Evolutionary conservation across 202 grass and related monocot genomes (phyloP).

Genomic region (Dendrocalamus latiflorus): DNA sequence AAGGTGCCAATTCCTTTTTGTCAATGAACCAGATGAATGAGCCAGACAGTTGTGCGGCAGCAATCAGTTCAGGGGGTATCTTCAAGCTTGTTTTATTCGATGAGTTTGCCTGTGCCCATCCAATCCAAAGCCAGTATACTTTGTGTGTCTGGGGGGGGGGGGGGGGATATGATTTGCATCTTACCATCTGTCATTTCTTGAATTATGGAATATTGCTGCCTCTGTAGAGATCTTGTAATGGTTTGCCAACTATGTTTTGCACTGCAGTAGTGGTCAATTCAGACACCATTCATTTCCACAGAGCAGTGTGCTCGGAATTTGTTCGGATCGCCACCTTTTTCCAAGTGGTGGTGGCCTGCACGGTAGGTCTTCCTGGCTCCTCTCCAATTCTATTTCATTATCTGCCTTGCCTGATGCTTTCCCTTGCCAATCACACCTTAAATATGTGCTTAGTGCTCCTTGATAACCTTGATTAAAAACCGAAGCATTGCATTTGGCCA

Average conservation of each 20-base stretch:
- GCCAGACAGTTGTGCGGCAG: constrained; percentile 29
- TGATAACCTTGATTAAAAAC: constrained; percentile 44
- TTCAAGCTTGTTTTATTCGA: constrained; percentile 36
- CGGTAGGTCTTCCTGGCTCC: constrained; percentile 33
- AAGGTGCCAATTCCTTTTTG: constrained; percentile 25
- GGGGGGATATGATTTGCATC: neutral
- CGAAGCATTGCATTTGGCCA: constrained; percentile 45
- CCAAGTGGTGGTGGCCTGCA: constrained; percentile 25
- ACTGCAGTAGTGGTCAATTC: constrained; percentile 46
- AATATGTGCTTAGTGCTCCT: constrained; percentile 45
- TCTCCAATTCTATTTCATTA: constrained; percentile 27
- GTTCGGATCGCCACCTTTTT: constrained; percentile 32
- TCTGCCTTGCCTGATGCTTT: constrained; percentile 34
- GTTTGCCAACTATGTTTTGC: constrained; percentile 39
- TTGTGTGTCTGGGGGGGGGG: neutral
- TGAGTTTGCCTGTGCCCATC: constrained; percentile 17
- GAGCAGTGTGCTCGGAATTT: constrained; percentile 36
- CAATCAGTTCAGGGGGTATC: constrained; percentile 34
- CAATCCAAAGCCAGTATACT: constrained; percentile 30
- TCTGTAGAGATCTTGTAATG: constrained; percentile 36
- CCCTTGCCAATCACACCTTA: constrained; percentile 30
- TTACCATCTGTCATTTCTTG: constrained; percentile 21
- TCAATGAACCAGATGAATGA: neutral
- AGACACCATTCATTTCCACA: constrained; percentile 35
- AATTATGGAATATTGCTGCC: constrained; percentile 35